Conservation (phyloP, 2,329 filamentous ascomycete species). For the Trichoderma sp. region DNA sequence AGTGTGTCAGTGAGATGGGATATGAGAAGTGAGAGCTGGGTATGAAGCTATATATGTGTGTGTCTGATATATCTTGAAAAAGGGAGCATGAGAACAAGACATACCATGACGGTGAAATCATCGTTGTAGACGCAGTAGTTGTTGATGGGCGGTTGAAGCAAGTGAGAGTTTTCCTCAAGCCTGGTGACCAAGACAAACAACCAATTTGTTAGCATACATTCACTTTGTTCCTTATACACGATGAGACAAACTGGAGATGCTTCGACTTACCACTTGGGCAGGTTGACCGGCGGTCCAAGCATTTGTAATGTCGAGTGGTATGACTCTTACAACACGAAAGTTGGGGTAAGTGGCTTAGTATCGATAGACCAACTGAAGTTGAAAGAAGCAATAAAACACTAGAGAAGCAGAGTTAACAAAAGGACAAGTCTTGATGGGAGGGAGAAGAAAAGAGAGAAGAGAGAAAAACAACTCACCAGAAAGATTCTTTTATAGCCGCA, state of each 20-base stretch:
- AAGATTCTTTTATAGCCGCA: neutral
- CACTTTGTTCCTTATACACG: neutral
- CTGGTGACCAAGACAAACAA: slow-evolving; percentile 44
- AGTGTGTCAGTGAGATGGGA: neutral
- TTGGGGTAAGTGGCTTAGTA: neutral
- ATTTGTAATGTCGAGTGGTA: slow-evolving; percentile 32
- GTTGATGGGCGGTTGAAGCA: slow-evolving; percentile 91
- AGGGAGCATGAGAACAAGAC: neutral
- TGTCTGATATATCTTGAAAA: no score
- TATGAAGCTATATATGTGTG: neutral
- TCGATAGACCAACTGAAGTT: neutral
- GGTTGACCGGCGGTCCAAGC: slow-evolving; percentile 52
- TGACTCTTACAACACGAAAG: slow-evolving; percentile 1
- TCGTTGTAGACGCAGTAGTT: slow-evolving; percentile 96
- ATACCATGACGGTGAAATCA: slow-evolving; percentile 76
- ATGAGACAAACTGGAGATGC: neutral
- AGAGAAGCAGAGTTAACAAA: neutral
- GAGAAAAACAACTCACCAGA: neutral
- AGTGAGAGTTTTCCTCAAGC: slow-evolving; percentile 87
- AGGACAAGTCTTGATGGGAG: neutral
- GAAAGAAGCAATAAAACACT: neutral
- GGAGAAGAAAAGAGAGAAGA: neutral
- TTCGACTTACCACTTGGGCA: slow-evolving; percentile 55
- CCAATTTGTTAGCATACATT: neutral
- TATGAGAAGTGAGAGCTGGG: neutral